Base-by-base conservation (phyloP, 2,329 filamentous ascomycete species). In the Fusarium succisae region DNA sequence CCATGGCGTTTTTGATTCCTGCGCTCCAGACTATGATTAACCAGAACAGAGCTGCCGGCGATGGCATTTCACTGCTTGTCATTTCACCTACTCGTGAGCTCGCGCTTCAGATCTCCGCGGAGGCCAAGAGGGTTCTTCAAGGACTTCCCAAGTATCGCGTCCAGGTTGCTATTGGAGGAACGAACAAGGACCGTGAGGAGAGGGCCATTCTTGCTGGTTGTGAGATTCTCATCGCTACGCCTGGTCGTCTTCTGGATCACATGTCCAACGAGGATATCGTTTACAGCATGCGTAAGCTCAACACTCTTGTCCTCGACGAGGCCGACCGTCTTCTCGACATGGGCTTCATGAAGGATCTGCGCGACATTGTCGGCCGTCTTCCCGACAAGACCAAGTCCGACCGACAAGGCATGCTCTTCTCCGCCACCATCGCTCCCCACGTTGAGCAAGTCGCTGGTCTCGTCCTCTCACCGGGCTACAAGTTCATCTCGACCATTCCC, bases 291-390 rank as follows among this genome's bases (percentile, higher is more conserved):
- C 87, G 90, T 54, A 84, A 87, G 43, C 82, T 97, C 43, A 93
- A 95, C 80, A 95, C 93, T 70, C 85, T 96, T 8, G 93, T 96
- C 24, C 91, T 96, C 80, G 94, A 96, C 75, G 94, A 96, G 84
- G 94, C 94, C 35, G 94, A 96, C 78, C 87, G 93, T 41, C 88
- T 97, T 44, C 89, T 97, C 7, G 94, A 97, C 79, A 91, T 95
- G 80, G 94, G 96, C 76, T 97, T 97, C 79, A 91, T 94, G n/a
- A 90, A 91, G 6, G 91, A 92, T 15, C 86, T 97, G 6, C 90
- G 93, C 80, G 92, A 94, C 76, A 95, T 97, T 68, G 87, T 97
- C 26, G 86, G 88, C 74, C 89, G 91, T 17, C 86, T 97, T 8
- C 94, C 94, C 0, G 82, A 88, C 69, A 90, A 91, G 80, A 80